Evolutionary conservation across 257 asterid genomes (phyloP).

Genomic region (Solanum sparsipilum): DNA sequence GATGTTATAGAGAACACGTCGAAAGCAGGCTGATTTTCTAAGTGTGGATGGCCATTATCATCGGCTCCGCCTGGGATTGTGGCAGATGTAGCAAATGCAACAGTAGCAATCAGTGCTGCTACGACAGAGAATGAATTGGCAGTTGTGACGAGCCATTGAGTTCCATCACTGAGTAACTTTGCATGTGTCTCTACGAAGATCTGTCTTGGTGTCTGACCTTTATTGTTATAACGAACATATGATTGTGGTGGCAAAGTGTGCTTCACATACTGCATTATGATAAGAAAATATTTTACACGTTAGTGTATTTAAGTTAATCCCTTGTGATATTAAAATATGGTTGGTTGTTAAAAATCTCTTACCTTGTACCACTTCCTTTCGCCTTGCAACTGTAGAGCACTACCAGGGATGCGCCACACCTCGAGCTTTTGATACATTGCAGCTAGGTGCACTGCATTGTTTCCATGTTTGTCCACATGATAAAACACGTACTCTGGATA

Average conservation of each 20-base stretch:
- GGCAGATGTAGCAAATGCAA: conserved; percentile 49
- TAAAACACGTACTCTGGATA: conserved; percentile 25
- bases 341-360: background rate
- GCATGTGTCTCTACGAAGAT: conserved; percentile 26
- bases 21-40: conserved; percentile 15
- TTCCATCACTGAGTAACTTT: conserved; percentile 20
- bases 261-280: conserved; percentile 40
- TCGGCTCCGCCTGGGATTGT: conserved; percentile 49
- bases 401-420: conserved; percentile 59
- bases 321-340: background rate
- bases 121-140: conserved; percentile 57
- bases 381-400: conserved; percentile 56
- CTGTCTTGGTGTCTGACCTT: conserved; percentile 31
- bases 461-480: conserved; percentile 34
- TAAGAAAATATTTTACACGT: background rate
- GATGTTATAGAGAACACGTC: conserved; percentile 34
- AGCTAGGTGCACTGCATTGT: conserved; percentile 43
- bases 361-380: conserved; percentile 60
- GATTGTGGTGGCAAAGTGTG: conserved; percentile 14
- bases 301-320: background rate
- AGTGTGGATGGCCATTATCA: conserved; percentile 30
- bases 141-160: conserved; percentile 44
- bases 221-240: conserved; percentile 17
- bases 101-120: conserved; percentile 58
- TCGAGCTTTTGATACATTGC: conserved; percentile 19